Evolutionary conservation across 1,139 yeast species (phyloP).

Genomic region (Debaryomycetaceae sp.): DNA sequence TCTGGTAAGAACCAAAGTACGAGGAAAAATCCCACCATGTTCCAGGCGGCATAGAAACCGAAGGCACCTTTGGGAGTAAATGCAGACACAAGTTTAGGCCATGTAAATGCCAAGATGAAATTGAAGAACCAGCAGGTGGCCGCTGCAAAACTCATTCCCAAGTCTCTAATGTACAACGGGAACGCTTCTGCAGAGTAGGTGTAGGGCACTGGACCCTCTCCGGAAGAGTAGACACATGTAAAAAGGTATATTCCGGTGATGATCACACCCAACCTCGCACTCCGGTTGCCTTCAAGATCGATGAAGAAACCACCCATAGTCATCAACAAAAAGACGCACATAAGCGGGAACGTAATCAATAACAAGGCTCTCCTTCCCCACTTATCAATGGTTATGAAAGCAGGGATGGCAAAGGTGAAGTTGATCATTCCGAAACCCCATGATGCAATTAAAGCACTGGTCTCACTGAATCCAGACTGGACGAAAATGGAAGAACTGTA

Average conservation of each 20-base stretch:
- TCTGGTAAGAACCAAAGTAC: slow-evolving; percentile 68
- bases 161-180: slow-evolving; percentile 78
- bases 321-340: slow-evolving; percentile 63
- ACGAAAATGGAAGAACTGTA: slow-evolving; percentile 72
- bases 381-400: slow-evolving; percentile 75
- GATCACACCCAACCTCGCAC: slow-evolving; percentile 63
- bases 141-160: slow-evolving; percentile 84
- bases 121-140: slow-evolving; percentile 87
- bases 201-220: slow-evolving; percentile 91
- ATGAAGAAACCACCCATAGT: slow-evolving; percentile 80
- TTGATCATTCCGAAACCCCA: slow-evolving; percentile 86
- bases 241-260: slow-evolving; percentile 72
- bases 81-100: slow-evolving; percentile 69
- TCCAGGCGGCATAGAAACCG: slow-evolving; percentile 89
- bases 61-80: slow-evolving; percentile 82
- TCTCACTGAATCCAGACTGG: slow-evolving; percentile 60
- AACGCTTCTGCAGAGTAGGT: slow-evolving; percentile 87
- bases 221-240: slow-evolving; percentile 73
- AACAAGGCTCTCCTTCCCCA: slow-evolving; percentile 74
- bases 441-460: slow-evolving; percentile 69
- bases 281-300: slow-evolving; percentile 29
- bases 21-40: slow-evolving; percentile 66
- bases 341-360: slow-evolving; percentile 70
- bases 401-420: slow-evolving; percentile 79
- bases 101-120: slow-evolving; percentile 74